A percentile compares a stretch with the other conserved stretches of the same genome.
phyloP scores from a whole-genome alignment of 768 basidiomycete species.

The Lentinula aciculospora region DNA sequence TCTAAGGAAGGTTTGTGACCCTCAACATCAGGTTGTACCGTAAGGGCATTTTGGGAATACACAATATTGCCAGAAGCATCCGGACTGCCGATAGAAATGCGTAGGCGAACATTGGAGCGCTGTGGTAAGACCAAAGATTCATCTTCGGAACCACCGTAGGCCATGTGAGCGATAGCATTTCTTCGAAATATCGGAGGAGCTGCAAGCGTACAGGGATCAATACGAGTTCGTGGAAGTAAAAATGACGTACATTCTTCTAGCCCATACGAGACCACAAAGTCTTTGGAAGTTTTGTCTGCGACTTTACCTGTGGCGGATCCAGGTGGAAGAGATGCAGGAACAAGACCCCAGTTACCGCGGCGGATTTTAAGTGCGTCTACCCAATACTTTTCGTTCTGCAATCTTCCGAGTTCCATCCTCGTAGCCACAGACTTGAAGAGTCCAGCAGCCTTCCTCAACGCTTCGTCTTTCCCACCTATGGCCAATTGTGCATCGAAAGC shows the following conservation, averaged over 20 bases:
- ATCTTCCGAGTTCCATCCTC: slow-evolving; percentile 57
- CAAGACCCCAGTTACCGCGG: slow-evolving; percentile 73
- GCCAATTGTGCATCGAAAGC: slow-evolving; percentile 68
- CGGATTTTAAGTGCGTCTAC: slow-evolving; percentile 74
- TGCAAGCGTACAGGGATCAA: slow-evolving; percentile 19
- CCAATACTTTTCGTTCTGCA: slow-evolving; percentile 74
- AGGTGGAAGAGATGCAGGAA: slow-evolving; percentile 70
- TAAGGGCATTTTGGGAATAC: slow-evolving; percentile 31
- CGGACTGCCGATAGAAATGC: slow-evolving; percentile 44
- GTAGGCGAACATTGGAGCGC: slow-evolving; percentile 58
- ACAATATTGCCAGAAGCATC: slow-evolving; percentile 25
- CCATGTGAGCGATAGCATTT: slow-evolving; percentile 65
- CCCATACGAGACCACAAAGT: slow-evolving; percentile 76
- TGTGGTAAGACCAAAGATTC: slow-evolving; percentile 54
- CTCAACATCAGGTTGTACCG: slow-evolving; percentile 8
- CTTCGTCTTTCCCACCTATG: slow-evolving; percentile 77
- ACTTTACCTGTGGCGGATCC: slow-evolving; percentile 71
- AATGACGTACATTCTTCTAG: slow-evolving; percentile 69
- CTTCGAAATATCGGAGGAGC: slow-evolving; percentile 61
- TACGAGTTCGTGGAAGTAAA: background rate
- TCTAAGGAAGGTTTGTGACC: slow-evolving; percentile 38
- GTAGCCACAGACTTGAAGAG: slow-evolving; percentile 67
- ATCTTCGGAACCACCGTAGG: slow-evolving; percentile 37
- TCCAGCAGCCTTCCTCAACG: slow-evolving; percentile 66
- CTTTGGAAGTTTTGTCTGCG: slow-evolving; percentile 74